phyloP scores from a whole-genome alignment of 1,284 basidiomycete species.

The Pisolithus thermaeus region DNA sequence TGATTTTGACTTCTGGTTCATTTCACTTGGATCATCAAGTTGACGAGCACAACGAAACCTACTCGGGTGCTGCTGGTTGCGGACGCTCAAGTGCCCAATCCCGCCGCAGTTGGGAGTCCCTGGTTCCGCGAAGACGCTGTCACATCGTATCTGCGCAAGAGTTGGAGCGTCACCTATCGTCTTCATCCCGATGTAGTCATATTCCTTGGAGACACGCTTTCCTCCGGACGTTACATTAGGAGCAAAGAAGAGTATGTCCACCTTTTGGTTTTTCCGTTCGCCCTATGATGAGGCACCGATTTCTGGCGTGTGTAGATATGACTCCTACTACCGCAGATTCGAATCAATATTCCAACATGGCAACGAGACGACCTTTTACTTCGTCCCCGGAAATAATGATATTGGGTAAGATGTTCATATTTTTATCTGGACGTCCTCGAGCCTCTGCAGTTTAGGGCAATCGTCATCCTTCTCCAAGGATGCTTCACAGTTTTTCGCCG shows the following conservation, averaged over 20 bases:
- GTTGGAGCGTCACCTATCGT: constrained; percentile 65
- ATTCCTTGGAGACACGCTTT: constrained; percentile 88
- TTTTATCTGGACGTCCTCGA: background rate
- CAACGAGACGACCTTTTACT: constrained; percentile 46
- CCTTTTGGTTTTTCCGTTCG: background rate
- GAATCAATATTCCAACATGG: constrained; percentile 55
- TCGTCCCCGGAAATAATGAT: constrained; percentile 87
- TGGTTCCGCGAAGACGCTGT: constrained; percentile 32
- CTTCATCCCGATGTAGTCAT: constrained; percentile 68
- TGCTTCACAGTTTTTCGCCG: constrained; percentile 56
- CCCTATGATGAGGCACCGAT: background rate
- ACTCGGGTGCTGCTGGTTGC: constrained; percentile 74
- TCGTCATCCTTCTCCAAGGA: constrained; percentile 52
- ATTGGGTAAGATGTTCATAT: constrained; percentile 48
- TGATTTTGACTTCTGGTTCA: background rate
- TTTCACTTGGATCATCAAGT: constrained; percentile 9
- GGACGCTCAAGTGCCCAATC: constrained; percentile 78
- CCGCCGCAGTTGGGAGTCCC: constrained; percentile 47
- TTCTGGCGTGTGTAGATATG: constrained; percentile 46
- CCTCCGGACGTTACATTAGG: constrained; percentile 66
- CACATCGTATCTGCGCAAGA: constrained; percentile 76
- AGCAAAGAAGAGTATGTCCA: constrained; percentile 61
- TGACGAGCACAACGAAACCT: constrained; percentile 23
- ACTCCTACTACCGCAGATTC: constrained; percentile 62
- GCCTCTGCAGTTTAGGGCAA: constrained; percentile 47